Percentiles rank a stretch among this genome's conserved stretches.
These are phyloP conservation scores for Venturia effusa DNA, from an alignment of 2,329 filamentous ascomycete species.

Conservation along the genomic window DNA sequence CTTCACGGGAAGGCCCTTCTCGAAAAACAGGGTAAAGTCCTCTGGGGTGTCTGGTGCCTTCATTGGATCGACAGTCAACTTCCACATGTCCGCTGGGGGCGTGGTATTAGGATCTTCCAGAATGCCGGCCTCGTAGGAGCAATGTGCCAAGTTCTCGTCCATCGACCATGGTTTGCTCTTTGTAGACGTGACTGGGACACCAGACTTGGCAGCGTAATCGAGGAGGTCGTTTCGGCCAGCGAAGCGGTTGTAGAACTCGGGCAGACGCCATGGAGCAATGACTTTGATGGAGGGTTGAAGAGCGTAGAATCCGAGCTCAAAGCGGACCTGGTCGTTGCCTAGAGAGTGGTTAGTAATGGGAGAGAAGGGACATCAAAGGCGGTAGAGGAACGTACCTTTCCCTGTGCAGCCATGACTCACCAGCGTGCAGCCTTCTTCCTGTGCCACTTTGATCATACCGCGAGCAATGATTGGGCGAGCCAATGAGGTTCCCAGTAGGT, in stretches of 20 bases:
- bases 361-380: no score
- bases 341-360: no score
- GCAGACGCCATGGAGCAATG: constrained; percentile 64
- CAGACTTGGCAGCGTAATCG: constrained; percentile 55
- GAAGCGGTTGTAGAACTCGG: constrained; percentile 60
- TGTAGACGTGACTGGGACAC: constrained; percentile 62
- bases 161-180: constrained; percentile 61
- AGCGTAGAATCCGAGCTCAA: constrained; percentile 52
- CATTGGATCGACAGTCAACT: constrained; percentile 50
- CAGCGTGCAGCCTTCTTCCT: constrained; percentile 36
- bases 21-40: constrained; percentile 61
- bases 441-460: constrained; percentile 52
- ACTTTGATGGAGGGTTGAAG: constrained; percentile 54
- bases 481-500: constrained; percentile 42
- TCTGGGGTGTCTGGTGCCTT: constrained; percentile 60
- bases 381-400: constrained; percentile 31
- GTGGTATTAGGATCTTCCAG: constrained; percentile 55
- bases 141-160: constrained; percentile 63
- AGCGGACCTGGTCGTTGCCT: constrained; percentile 48
- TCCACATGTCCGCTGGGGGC: constrained; percentile 73
- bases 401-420: constrained; percentile 44
- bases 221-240: constrained; percentile 62
- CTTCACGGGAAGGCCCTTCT: constrained; percentile 65
- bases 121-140: constrained; percentile 69
- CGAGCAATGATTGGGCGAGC: constrained; percentile 59